phyloP scores from a whole-genome alignment of 164 flowering plant genomes.

The Chimonanthus praecox region DNA sequence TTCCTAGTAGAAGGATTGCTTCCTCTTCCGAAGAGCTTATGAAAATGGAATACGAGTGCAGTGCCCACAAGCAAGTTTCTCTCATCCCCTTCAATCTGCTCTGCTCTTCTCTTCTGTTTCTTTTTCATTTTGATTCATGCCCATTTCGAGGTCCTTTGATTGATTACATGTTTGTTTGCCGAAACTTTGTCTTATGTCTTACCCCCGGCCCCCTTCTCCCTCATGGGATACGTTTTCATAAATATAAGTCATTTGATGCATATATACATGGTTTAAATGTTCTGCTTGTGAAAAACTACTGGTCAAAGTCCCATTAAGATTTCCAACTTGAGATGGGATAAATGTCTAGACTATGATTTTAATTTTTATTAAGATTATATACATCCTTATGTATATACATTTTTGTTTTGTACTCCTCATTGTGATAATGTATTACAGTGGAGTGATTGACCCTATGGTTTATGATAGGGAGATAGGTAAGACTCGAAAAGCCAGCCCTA shows the following conservation, averaged over 20 bases:
- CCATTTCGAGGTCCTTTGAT: conserved; percentile 1
- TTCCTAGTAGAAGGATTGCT: conserved; percentile 26
- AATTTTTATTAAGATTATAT: too few species aligned
- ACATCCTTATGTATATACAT: too few species aligned
- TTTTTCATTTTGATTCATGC: background rate
- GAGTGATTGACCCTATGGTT: too few species aligned
- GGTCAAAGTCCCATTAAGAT: too few species aligned
- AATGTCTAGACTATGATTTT: background rate
- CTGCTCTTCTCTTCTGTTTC: conserved; percentile 2
- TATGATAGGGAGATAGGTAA: too few species aligned
- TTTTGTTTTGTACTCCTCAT: too few species aligned
- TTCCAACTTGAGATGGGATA: too few species aligned
- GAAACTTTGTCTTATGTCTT: background rate
- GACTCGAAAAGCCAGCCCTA: too few species aligned
- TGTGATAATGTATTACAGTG: too few species aligned
- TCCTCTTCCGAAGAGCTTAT: conserved; percentile 64
- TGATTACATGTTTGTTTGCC: background rate
- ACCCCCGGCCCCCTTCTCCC: background rate
- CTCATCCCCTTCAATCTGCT: background rate
- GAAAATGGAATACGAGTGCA: conserved; percentile 45
- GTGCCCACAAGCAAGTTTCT: conserved; percentile 67
- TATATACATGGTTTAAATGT: background rate
- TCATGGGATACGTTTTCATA: background rate
- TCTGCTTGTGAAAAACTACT: too few species aligned
- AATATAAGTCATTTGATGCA: background rate